Base-by-base conservation (phyloP, 2,329 filamentous ascomycete genomes). In the Cercospora brassicicola region DNA sequence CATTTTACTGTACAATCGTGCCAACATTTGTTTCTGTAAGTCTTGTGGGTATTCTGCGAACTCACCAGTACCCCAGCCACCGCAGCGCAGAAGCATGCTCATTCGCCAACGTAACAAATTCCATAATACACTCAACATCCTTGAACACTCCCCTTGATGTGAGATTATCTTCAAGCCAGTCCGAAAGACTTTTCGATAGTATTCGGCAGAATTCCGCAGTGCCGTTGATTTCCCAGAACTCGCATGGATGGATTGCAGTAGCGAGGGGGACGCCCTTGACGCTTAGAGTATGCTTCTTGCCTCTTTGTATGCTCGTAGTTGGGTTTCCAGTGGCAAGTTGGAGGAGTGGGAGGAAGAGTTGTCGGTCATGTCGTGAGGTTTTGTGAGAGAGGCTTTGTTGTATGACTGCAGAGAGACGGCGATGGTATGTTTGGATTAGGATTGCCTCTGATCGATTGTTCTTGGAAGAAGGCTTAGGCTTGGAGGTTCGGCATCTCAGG, bases 161-260 rank as follows among this genome's bases (percentile, higher is more conserved):
- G 18, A 70, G 42, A 11, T 60, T 13, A 11, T 59, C 59, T 6
- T 66, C 28, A 11, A 72, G 56, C 11, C 65, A 45, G 3, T 36
- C 28, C 1, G 67, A 68, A 4, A 72, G 36, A 15, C 62, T 53
- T n/a, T 26, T 57, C 0, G 67, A 53, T 8, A 72, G n/a, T 2
- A 60, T 59, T 0, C 59, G 62, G n/a, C 68, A 72, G 42, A 71
- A 72, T 13, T 70, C 55, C 2, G 59, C 31, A 8, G 70, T 72
- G 2, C 67, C 70, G n/a, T 67, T 65, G 15, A 56, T 42, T 33
- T 66, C 31, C 70, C 70, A 72, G 57, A 66, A 70, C 20, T 71
- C 62, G 20, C 23, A 26, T 3, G 45, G 63, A 20, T 61, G 55
- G 3, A 51, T 31, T 3, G 56, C 23, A 10, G 55, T 63, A 2